A percentile compares a stretch with the other conserved stretches of the same genome.
Conservation (phyloP, 805 yeast genomes). For the Kockiozyma suomiensis region DNA sequence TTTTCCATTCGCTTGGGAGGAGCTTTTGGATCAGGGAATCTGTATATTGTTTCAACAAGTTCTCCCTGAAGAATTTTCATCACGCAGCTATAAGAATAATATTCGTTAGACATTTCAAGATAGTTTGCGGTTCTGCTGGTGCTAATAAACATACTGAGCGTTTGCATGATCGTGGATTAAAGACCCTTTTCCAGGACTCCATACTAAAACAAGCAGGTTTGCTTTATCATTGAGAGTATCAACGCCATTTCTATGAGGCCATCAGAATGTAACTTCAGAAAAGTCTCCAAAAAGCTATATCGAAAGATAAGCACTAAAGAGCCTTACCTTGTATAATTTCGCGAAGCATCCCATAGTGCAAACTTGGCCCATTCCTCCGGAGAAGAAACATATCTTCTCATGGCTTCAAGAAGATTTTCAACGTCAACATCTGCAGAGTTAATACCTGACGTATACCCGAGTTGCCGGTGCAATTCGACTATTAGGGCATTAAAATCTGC, state of each 20-base stretch:
- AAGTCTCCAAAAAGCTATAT: no score
- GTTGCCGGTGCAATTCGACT: constrained; percentile 41
- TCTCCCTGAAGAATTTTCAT: constrained; percentile 68
- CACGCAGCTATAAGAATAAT: constrained; percentile 55
- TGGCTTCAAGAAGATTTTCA: constrained; percentile 47
- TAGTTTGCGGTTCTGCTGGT: no score
- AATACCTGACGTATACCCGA: constrained; percentile 46
- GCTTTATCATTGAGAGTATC: constrained; percentile 72
- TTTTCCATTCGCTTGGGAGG: constrained; percentile 37
- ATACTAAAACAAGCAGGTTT: constrained; percentile 64
- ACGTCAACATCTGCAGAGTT: constrained; percentile 57
- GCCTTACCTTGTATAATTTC: constrained; percentile 50
- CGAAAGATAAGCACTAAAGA: background rate
- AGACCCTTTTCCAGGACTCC: constrained; percentile 68
- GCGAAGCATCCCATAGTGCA: constrained; percentile 56
- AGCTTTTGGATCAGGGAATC: constrained; percentile 47
- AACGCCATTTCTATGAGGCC: constrained; percentile 63
- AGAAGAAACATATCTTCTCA: constrained; percentile 53
- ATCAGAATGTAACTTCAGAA: background rate
- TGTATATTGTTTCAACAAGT: constrained; percentile 60
- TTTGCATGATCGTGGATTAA: constrained; percentile 74
- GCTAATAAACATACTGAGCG: constrained; percentile 52
- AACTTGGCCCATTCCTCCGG: constrained; percentile 60
- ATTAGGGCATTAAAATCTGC: constrained; percentile 42
- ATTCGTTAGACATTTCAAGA: background rate